Base-by-base conservation (phyloP, 176 grass and related monocot genomes). In the Panicum miliaceum region DNA sequence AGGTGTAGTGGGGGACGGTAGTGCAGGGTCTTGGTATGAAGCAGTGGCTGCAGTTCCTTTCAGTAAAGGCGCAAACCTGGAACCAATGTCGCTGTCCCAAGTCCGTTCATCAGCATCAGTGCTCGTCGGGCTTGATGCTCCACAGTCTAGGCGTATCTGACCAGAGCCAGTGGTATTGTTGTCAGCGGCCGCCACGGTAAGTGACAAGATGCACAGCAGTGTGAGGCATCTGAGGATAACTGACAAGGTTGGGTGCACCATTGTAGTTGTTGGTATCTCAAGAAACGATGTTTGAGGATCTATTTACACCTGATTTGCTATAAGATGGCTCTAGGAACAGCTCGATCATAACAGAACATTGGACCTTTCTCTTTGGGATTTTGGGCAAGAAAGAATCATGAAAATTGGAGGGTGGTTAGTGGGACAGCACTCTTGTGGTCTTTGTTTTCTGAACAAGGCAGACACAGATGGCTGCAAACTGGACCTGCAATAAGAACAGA, bases 21-120 rank as follows among this genome's bases (percentile, higher is more conserved):
- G 68, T 1, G 38, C 77, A 16, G 85, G 20, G 12, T 87, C 27
- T 59, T 59, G 89, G 68, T 27, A 35, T 41, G 46, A 10, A 15
- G 90, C 45, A 14, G 0, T 0, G 14, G 7, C 25, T 2, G 8
- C 5, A 7, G 62, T 1, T 34, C 81, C 89, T 12, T 75, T 71
- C 32, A 84, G 7, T 3, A 81, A 90, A 40, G 92, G 87, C 0
- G 87, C 86, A 5, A 87, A 97, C 38, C 79, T 92, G 62, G 92
- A 92, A 60, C 4, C 48, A 5, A 18, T 40, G 11, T 97, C 94
- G 0, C 78, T 82, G 1, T 25, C 62, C 94, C 94, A 97, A 15
- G 15, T 48, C 1, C 86, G 86, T 8, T 10, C 16, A 14, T 83
- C 34, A 12, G 0, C 4, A 27, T 71, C 83, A 16, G 0, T 1